Evolutionary conservation across 2,329 filamentous ascomycete genomes (phyloP).

Genomic region (Diplodia scrobiculata): DNA sequence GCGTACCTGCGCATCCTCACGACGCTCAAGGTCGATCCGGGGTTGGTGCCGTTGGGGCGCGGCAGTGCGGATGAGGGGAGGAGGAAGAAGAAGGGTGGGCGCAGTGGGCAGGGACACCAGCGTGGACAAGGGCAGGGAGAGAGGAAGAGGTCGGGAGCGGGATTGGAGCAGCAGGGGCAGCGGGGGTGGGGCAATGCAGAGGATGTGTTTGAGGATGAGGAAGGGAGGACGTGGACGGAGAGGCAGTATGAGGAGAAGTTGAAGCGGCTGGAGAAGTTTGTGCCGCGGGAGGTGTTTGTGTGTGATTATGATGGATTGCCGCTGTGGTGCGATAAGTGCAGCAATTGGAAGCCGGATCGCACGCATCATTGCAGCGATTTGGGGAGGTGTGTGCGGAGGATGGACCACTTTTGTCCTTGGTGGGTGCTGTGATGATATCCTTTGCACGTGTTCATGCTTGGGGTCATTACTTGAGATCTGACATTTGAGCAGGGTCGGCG

Average conservation of each 20-base stretch:
- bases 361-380: constrained; percentile 84
- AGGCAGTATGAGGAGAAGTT: constrained; percentile 16
- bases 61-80: constrained; percentile 29
- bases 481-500: constrained; percentile 63
- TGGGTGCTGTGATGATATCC: neutral
- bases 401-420: constrained; percentile 96
- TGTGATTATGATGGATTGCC: constrained; percentile 84
- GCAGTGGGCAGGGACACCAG: constrained; percentile 15
- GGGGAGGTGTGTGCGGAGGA: constrained; percentile 78
- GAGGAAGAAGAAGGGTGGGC: constrained; percentile 1
- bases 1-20: constrained; percentile 73
- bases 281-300: constrained; percentile 78
- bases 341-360: constrained; percentile 84
- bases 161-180: constrained; percentile 29
- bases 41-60: constrained; percentile 61
- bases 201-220: constrained; percentile 22
- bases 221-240: constrained; percentile 19
- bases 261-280: constrained; percentile 57
- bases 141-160: constrained; percentile 35
- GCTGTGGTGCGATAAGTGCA: constrained; percentile 80
- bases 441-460: neutral
- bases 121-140: neutral
- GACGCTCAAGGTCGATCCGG: constrained; percentile 69
- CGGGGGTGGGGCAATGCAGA: constrained; percentile 13
- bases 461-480: neutral